phyloP scores from a whole-genome alignment of 441 rosid species.

The Gossypium trilobum region DNA sequence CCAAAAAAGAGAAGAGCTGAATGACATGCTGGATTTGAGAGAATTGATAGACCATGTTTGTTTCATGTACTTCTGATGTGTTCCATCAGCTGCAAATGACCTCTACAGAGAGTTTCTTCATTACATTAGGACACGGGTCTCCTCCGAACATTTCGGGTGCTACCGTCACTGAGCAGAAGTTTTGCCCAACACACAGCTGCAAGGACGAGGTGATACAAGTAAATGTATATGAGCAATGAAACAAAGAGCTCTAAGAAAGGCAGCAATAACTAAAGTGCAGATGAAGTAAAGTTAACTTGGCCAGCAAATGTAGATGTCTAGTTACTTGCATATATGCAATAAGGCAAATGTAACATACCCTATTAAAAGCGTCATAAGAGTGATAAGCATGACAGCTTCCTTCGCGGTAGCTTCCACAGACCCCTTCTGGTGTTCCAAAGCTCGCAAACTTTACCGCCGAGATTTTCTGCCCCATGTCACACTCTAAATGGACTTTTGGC shows the following conservation, averaged over 20 bases:
- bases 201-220: constrained; percentile 5
- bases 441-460: constrained; percentile 73
- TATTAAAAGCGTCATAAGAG: constrained; percentile 88
- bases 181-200: constrained; percentile 89
- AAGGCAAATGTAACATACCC: constrained; percentile 31
- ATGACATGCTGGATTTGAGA: constrained; percentile 12
- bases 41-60: constrained; percentile 15
- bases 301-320: background rate
- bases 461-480: constrained; percentile 76
- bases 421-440: constrained; percentile 86
- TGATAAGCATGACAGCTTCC: constrained; percentile 87
- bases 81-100: constrained; percentile 58
- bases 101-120: constrained; percentile 93
- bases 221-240: background rate
- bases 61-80: constrained; percentile 10
- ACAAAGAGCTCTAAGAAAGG: background rate
- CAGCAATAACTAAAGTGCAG: background rate
- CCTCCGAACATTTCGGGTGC: constrained; percentile 92
- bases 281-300: background rate
- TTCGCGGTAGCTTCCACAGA: constrained; percentile 69
- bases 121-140: constrained; percentile 75
- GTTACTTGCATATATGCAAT: background rate
- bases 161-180: constrained; percentile 78
- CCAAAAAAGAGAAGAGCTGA: constrained; percentile 19
- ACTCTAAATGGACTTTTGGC: constrained; percentile 73